Evolutionary conservation across 164 flowering plant genomes (phyloP).

Genomic region (Liriodendron chinense): DNA sequence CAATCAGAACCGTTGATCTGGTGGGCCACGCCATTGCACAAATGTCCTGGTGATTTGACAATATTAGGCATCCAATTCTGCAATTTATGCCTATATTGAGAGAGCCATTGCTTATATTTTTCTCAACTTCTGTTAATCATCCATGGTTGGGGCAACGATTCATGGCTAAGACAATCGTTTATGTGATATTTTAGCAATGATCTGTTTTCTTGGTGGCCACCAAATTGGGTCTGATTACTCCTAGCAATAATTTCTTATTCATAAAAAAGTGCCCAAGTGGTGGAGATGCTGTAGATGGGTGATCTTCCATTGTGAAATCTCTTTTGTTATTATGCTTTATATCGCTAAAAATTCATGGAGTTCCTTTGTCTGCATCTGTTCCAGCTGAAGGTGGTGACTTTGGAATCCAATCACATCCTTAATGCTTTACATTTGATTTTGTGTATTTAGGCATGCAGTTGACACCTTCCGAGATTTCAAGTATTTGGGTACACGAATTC

Average conservation of each 20-base stretch:
- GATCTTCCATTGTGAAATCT: neutral
- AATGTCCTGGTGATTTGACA: too few species aligned
- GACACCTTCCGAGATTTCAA: slow-evolving; percentile 69
- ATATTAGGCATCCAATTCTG: too few species aligned
- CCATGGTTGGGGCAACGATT: neutral
- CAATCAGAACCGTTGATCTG: neutral
- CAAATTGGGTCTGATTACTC: neutral
- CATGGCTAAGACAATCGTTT: neutral
- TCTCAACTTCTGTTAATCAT: neutral
- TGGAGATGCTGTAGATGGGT: too few species aligned
- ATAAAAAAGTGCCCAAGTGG: too few species aligned
- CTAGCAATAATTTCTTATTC: neutral
- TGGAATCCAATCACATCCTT: neutral
- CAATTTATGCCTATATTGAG: neutral
- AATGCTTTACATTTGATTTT: slow-evolving; percentile 6
- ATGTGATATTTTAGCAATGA: too few species aligned
- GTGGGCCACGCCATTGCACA: neutral
- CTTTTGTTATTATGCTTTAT: neutral
- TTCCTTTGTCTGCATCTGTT: neutral
- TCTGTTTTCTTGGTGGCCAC: neutral
- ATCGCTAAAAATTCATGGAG: neutral
- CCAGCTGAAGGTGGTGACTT: neutral
- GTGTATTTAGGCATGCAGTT: slow-evolving; percentile 54
- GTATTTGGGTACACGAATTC: slow-evolving; percentile 81
- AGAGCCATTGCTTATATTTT: neutral